These are phyloP conservation scores for Sugiyamaella paludigena DNA, from an alignment of 1,139 yeast genomes.

Conservation along the genomic window DNA sequence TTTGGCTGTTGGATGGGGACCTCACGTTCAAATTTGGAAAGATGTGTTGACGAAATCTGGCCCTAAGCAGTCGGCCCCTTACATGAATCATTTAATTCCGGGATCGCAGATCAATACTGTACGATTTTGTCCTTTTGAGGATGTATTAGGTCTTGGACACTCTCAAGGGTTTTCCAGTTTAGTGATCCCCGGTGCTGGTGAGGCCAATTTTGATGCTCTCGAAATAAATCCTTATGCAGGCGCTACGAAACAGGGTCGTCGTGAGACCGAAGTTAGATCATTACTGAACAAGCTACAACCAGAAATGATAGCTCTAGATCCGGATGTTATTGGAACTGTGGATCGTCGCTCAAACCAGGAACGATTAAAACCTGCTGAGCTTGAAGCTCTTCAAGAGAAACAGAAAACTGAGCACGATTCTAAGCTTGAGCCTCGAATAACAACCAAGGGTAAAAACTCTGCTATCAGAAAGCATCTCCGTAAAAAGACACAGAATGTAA, in stretches of 20 bases:
- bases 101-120: constrained; percentile 68
- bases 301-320: constrained; percentile 90
- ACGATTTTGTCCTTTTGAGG: constrained; percentile 91
- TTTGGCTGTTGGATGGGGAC: constrained; percentile 88
- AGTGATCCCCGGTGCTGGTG: constrained; percentile 96
- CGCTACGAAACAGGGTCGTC: constrained; percentile 74
- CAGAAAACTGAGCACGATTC: constrained; percentile 41
- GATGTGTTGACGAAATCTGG: constrained; percentile 40
- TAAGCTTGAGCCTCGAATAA: constrained; percentile 37
- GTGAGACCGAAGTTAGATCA: constrained; percentile 84
- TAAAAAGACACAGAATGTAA: constrained; percentile 80
- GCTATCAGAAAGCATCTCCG: constrained; percentile 76
- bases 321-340: constrained; percentile 80
- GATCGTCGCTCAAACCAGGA: constrained; percentile 63
- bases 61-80: constrained; percentile 66
- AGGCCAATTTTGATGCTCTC: constrained; percentile 93
- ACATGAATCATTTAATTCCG: constrained; percentile 86
- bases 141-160: constrained; percentile 88
- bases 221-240: constrained; percentile 93
- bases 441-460: constrained; percentile 74
- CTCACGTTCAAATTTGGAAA: constrained; percentile 72
- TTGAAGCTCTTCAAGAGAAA: constrained; percentile 41
- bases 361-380: constrained; percentile 55
- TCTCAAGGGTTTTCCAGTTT: constrained; percentile 71
- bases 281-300: constrained; percentile 87